Evolutionary conservation across 495 filamentous ascomycete genomes (phyloP), one percentile per base, ranked within the genome.

Genomic region (Lasiosphaeria hispida): DNA sequence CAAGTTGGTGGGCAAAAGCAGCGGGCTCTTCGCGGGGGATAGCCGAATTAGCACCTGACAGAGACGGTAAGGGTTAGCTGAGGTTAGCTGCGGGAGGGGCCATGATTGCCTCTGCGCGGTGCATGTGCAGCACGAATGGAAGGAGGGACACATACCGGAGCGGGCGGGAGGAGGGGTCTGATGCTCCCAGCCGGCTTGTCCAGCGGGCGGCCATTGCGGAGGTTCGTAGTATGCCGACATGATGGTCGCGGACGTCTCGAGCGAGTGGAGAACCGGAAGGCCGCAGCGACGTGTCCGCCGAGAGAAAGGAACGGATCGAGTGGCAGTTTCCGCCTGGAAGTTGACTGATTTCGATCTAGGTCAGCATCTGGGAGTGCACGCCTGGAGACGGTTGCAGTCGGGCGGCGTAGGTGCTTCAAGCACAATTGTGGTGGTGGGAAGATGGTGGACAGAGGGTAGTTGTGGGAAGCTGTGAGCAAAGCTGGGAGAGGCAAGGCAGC

Each of bases 151-250:
- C 75, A 62, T 63, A 90, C 92, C 90, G 71, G 92, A 96, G 63
- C 90, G 87, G 53, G 91, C 89, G 39, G 92, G 92, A 57, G 90
- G 91, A 56, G 85, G 85, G 45, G 87, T 91, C 67, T 93, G 89
- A 53, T 96, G 90, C 84, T 91, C 94, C 68, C 77, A 75, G 47
- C 73, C 76, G 44, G 88, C 83, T 58, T 78, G 77, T 11, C 81
- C 82, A 33, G 83, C 72, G 60, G 88, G 84, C 13, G 79, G 68
- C 90, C 89, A 94, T 69, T 87, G 83, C 69, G 88, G 85, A 63
- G 91, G 83, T 74, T 95, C 91, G 82, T 96, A 96, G 78, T 93
- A 96, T 67, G 55, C 57, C 57, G 90, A 87, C 90, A 94, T 94
- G 69, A 63, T 79, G 64, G 64, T 41, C 40, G 61, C 18, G 39